Base-by-base conservation (phyloP, 495 filamentous ascomycete genomes). In the Podospora didyma region DNA sequence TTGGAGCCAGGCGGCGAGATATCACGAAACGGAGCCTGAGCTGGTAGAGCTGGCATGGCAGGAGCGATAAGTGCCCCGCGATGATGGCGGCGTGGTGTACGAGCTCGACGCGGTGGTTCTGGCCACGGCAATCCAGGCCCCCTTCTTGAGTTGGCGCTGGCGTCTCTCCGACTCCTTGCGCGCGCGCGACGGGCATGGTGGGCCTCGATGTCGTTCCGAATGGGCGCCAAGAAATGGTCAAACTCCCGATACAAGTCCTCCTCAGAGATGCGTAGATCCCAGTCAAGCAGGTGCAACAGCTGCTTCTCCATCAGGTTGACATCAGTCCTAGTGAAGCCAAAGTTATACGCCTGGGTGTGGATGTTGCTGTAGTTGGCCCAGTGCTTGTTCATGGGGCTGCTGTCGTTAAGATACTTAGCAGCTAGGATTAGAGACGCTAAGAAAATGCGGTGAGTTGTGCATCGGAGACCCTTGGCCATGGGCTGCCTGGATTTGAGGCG, bases 291-390 rank as follows among this genome's bases (percentile, higher is more conserved):
- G 78, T 89, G 92, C 39, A 97, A 85, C 28, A 97, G 82, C 73
- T 97, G 93, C 78, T 94, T 94, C 79, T 97, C 93, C 93, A 97
- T 97, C 48, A 96, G 80, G 76, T 97, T 97, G 57, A 97, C 93
- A 75, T 97, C 93, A 19, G 90, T 92, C 46, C 92, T 78, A 47
- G 85, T 92, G 79, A 97, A 98, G 59, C 92, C 88, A 69, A 97
- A 98, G 53, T 76, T 83, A 45, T 89, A 88, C 67, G 75, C 88
- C 47, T 86, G 86, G 19, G 59, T 64, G 41, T 56, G 58, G 62
- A 86, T 83, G 55, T 94, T 85, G 50, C 88, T 93, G 79, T 97
- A 98, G 56, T 82, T 85, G 24, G 94, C 92, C 94, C 94, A 98
- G 79, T 98, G 94, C 84, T 97, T 97, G 82, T 98, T 98, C 86